Evolutionary conservation across 2,329 filamentous ascomycete species (phyloP), one percentile per base, ranked within the genome.

Genomic region (Orbilia quercus): DNA sequence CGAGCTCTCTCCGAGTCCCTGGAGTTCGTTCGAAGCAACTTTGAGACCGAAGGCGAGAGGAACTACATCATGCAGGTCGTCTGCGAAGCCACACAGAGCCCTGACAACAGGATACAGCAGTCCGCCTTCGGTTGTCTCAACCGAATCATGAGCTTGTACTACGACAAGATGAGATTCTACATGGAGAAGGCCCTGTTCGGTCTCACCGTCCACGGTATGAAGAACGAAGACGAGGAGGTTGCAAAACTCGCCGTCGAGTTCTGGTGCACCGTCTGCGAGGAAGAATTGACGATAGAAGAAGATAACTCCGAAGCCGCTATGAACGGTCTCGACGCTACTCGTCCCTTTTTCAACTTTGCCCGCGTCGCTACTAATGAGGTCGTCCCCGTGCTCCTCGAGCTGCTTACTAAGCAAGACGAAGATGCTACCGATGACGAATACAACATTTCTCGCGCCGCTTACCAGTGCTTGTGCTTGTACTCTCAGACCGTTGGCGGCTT

Each of bases 1-100:
- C 91, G 91, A 54, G 95, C 95, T 48, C 89, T 99, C 47, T 91
- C 93, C 78, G 95, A 99, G 82, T 97, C 94, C 40, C 89, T 98
- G 72, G 95, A 99, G 82, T 99, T 99, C 79, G 94, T 99, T 69
- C 88, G 92, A 76, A 96, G 92, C 83, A 99, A 99, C 84, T 99
- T 99, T 82, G 96, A 97, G 83, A 95, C 98, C 79, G 95, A 99
- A 82, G 95, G 94, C 79, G 95, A 99, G 85, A 90, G 95, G 77
- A 99, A 99, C 84, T 99, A 98, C 85, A 99, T 99, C 80, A 99
- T 99, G 95, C 95, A 99, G 84, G 95, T 99, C 76, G 92, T 99
- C 79, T 99, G 95, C 83, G 95, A 99, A 84, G 95, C 95, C 78
- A 99, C 95, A 63, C 95, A 99, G 83, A 92, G 94, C 78, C 86